Evolutionary conservation across 2,329 filamentous ascomycete genomes (phyloP), one percentile per base, ranked within the genome.

Genomic region (Cercospora nicotianae): DNA sequence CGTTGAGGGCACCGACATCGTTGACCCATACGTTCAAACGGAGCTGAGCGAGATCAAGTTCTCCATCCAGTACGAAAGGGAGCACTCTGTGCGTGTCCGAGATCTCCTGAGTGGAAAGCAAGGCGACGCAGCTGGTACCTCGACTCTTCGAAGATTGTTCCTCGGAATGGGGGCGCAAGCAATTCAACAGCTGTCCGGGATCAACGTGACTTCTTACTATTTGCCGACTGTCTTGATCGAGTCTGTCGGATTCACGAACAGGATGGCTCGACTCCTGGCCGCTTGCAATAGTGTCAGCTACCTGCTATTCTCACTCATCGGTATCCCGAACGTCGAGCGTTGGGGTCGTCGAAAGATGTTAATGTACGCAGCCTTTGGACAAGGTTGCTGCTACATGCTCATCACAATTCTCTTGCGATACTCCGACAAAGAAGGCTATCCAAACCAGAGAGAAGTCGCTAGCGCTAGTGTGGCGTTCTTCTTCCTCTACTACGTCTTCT

Each of bases 151-250:
- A 6, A 80, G 85, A 12, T 63, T 87, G 1, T 63, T 87, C 2
- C 80, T 87, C 0, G 85, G 85, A 3, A 83, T 83, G 72, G 86
- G 86, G 0, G 85, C 85, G 0, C 85, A 86, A 60, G 80, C 80
- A 3, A 84, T 85, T 79, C 83, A 86, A 58, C 83, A 85, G 68
- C 75, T 85, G 5, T 70, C 74, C 5, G 81, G 82, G 0, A 80
- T 80, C 60, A 80, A 81, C 51, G 78, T 82, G 1, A 81, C 80
- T 4, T 78, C 75, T 4, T 85, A 85, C 69, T 87, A 85, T 65
- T 77, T 89, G 0, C 86, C 87, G 0, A 87, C 87, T 42, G 86
- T 90, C 0, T 81, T 89, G 7, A 88, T 86, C 64, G 75, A 85
- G 57, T 86, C 81, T 6, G 85, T 89, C 7, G 86, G 86, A 0